These are phyloP conservation scores for Amyloporia xantha DNA, from an alignment of 768 basidiomycete species.

Conservation along the genomic window DNA sequence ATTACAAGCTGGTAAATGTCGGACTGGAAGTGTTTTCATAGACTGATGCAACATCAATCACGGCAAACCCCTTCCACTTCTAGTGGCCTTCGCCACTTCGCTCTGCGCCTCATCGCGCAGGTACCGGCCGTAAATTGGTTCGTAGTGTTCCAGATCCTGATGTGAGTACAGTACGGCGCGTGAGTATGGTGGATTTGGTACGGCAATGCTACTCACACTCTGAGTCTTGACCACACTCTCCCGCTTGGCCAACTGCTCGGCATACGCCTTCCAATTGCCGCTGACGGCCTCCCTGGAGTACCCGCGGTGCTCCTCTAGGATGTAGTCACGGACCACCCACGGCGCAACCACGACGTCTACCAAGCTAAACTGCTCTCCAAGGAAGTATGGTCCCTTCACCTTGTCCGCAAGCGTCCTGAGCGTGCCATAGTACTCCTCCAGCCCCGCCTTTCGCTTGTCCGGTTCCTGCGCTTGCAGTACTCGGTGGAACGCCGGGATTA, in stretches of 20 bases:
- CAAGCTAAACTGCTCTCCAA: constrained; percentile 45
- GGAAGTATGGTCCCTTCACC: constrained; percentile 47
- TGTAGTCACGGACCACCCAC: constrained; percentile 44
- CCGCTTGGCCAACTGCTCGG: constrained; percentile 33
- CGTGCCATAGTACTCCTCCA: constrained; percentile 31
- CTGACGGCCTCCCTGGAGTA: constrained; percentile 39
- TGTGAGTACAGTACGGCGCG: too few species aligned
- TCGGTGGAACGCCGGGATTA: constrained; percentile 48
- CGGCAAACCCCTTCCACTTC: constrained; percentile 15
- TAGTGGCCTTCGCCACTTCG: constrained; percentile 23
- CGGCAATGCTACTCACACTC: constrained; percentile 18
- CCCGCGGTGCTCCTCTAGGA: constrained; percentile 42
- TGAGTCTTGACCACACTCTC: constrained; percentile 41
- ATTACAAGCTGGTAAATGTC: too few species aligned
- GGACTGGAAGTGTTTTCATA: too few species aligned
- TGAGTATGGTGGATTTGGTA: too few species aligned
- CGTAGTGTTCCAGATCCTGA: constrained; percentile 38
- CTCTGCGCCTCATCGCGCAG: constrained; percentile 41
- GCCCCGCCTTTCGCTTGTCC: constrained; percentile 30
- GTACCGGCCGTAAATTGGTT: constrained; percentile 47
- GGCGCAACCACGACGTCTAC: constrained; percentile 53
- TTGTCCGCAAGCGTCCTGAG: constrained; percentile 31
- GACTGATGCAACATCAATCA: too few species aligned
- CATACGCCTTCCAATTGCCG: constrained; percentile 39
- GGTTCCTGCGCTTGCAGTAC: constrained; percentile 27